phyloP scores from a whole-genome alignment of 2,329 filamentous ascomycete species.

The Neocucurbitaria cava region DNA sequence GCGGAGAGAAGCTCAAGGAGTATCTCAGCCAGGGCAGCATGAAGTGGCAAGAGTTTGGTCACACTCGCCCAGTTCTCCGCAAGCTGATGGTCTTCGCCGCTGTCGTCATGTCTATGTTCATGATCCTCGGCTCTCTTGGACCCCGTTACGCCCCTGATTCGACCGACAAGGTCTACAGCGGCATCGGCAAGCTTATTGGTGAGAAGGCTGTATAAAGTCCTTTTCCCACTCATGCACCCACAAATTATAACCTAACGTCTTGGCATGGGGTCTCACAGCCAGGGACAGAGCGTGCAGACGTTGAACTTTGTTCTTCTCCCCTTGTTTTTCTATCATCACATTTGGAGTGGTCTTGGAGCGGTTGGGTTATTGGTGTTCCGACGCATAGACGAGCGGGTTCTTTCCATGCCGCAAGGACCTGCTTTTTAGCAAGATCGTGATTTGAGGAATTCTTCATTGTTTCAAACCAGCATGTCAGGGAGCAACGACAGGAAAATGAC shows the following conservation, averaged over 20 bases:
- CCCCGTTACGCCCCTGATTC: constrained; percentile 48
- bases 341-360: constrained; percentile 32
- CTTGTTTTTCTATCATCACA: constrained; percentile 35
- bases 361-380: constrained; percentile 31
- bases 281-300: constrained; percentile 4
- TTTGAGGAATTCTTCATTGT: background rate
- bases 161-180: constrained; percentile 42
- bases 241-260: background rate
- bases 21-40: constrained; percentile 75
- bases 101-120: constrained; percentile 69
- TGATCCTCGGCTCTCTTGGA: constrained; percentile 66
- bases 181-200: constrained; percentile 45
- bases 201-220: constrained; percentile 28
- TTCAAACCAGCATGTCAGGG: constrained; percentile 31
- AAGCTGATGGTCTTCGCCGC: constrained; percentile 75
- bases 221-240: background rate
- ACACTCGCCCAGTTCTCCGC: constrained; percentile 76
- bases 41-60: constrained; percentile 86
- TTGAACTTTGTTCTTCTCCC: constrained; percentile 29
- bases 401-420: constrained; percentile 26
- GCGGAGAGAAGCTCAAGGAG: constrained; percentile 81
- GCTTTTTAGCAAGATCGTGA: constrained; percentile 4
- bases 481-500: constrained; percentile 37
- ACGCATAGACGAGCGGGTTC: constrained; percentile 44
- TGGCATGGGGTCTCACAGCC: background rate